Conservation (phyloP, 2,329 filamentous ascomycete genomes). For the Chrysosphaeria jannelii region DNA sequence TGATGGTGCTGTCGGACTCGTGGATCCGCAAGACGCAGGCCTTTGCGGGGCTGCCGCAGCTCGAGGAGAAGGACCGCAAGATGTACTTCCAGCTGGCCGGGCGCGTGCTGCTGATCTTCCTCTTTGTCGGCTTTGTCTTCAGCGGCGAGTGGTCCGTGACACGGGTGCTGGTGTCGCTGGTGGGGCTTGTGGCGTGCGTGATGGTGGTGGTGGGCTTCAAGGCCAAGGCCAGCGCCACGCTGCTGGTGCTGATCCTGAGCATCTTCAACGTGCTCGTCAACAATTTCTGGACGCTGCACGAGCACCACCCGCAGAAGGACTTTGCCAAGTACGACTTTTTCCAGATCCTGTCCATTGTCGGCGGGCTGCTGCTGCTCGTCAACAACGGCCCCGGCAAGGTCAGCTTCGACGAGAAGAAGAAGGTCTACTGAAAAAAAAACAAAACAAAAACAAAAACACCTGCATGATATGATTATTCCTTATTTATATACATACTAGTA, state of each 20-base stretch:
- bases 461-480: too few species aligned
- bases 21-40: conserved; percentile 96
- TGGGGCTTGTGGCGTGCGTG: conserved; percentile 74
- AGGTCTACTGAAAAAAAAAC: conserved; percentile 46
- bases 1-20: conserved; percentile 95
- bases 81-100: conserved; percentile 99
- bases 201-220: conserved; percentile 99
- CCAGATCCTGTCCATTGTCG: conserved; percentile 96
- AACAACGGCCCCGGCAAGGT: conserved; percentile 97
- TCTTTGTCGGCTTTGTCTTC: conserved; percentile 92
- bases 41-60: conserved; percentile 70
- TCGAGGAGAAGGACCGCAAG: conserved; percentile 98
- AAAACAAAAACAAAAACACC: background rate
- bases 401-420: conserved; percentile 99
- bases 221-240: conserved; percentile 92
- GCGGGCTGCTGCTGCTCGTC: conserved; percentile 80
- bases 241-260: conserved; percentile 82
- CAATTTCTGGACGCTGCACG: conserved; percentile 99
- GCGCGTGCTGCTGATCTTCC: conserved; percentile 82
- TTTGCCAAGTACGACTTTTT: conserved; percentile 99
- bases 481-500: background rate
- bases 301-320: conserved; percentile 96
- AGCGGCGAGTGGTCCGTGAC: conserved; percentile 78
- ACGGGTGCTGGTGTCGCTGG: conserved; percentile 53
- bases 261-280: conserved; percentile 93